Base-by-base conservation (phyloP, 306 rosid species). In the Vigna nakashimae region DNA sequence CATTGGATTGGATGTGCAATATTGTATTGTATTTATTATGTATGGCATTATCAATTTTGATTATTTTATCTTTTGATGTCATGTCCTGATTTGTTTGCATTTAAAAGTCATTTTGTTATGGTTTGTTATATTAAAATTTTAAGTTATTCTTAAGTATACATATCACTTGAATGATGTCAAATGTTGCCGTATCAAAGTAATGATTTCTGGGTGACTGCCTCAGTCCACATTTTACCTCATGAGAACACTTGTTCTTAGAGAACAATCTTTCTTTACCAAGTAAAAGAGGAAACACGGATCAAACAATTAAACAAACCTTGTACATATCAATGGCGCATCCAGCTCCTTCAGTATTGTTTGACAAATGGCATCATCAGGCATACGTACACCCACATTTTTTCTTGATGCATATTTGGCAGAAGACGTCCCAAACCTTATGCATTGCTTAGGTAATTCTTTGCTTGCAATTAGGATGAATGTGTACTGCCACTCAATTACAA, bases 381-480 rank as follows among this genome's bases (percentile, higher is more conserved):
- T 88, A 14, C 97, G 97, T 16, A 94, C 89, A 76, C 98, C 98
- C 43, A 92, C 98, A 51, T 88, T 87, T 88, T 90, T 94, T 75
- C 97, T 86, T 32, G 86, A 58, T 32, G 93, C 86, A 76, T 82
- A 90, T 83, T 89, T 94, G 70, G 97, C 88, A 71, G 88, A 12
- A 30, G 91, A 64, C 14, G 93, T 92, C 74, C 95, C 97, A 73
- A 70, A 89, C 86, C 92, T 87, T 83, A 88, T 86, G 80, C 97
- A 94, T 71, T 87, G 95, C 78, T 92, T 94, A 1, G 98, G 98
- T 67, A 94, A 83, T 68, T 82, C 93, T 84, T 94, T 94, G 87
- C 92, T 94, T 68, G 98, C 98, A 76, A 89, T 84, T 80, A 94
- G 69, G 88, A 94, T 89, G 87, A 94, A 94, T 55, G 98, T 94